These are phyloP conservation scores for Boletus subluridellus DNA, from an alignment of 1,284 basidiomycete genomes.

Conservation along the genomic window DNA sequence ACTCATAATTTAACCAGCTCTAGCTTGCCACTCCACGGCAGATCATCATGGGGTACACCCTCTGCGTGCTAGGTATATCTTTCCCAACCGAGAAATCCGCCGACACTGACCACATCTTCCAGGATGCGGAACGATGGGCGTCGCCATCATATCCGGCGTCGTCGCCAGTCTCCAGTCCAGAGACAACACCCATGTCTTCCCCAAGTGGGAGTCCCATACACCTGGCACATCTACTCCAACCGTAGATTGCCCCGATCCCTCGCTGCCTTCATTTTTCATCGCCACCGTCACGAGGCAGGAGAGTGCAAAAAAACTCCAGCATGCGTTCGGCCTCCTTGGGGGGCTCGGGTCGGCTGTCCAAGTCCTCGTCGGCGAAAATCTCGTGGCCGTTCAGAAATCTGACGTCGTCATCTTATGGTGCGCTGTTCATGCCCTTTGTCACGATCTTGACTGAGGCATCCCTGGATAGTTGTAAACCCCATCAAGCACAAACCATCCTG, in stretches of 20 bases:
- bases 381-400: conserved; percentile 66
- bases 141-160: conserved; percentile 92
- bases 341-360: conserved; percentile 63
- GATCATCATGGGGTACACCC: conserved; percentile 39
- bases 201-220: conserved; percentile 80
- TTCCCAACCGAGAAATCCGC: background rate
- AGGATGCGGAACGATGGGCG: conserved; percentile 99
- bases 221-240: conserved; percentile 79
- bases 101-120: conserved; percentile 13
- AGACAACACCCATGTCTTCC: conserved; percentile 32
- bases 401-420: conserved; percentile 90
- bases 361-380: conserved; percentile 68
- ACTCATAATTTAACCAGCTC: background rate
- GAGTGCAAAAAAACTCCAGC: conserved; percentile 67
- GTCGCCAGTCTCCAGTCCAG: conserved; percentile 66
- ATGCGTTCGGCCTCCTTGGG: conserved; percentile 59
- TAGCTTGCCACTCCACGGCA: conserved; percentile 1
- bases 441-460: background rate
- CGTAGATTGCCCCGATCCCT: conserved; percentile 50
- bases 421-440: conserved; percentile 25
- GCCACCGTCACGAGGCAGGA: conserved; percentile 85
- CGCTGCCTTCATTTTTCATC: conserved; percentile 80
- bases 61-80: conserved; percentile 39
- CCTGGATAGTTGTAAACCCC: conserved; percentile 84
- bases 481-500: conserved; percentile 79